A percentile compares a stretch with the other conserved stretches of the same genome.
Evolutionary conservation across 148 eudicot species (phyloP).

Genomic region (Rhododendron mucronatum): DNA sequence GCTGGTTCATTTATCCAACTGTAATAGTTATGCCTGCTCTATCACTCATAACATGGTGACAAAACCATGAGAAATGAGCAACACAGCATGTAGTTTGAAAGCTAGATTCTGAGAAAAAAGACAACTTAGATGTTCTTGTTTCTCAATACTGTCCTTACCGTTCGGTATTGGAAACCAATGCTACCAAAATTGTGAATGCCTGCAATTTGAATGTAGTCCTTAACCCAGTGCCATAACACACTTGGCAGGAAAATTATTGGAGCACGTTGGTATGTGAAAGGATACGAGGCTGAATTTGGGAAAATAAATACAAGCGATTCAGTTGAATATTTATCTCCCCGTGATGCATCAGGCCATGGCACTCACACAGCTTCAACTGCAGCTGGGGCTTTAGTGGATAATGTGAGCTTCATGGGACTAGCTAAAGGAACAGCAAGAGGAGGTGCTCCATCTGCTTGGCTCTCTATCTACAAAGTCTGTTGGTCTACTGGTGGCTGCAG

Average conservation of each 20-base stretch:
- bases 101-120: neutral
- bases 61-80: neutral
- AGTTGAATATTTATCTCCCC: constrained; percentile 25
- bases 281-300: constrained; percentile 28
- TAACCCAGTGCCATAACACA: neutral
- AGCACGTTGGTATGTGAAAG: constrained; percentile 36
- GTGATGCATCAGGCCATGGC: constrained; percentile 37
- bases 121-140: neutral
- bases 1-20: neutral
- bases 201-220: neutral
- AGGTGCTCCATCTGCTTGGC: constrained; percentile 32
- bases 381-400: constrained; percentile 24
- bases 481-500: constrained; percentile 38
- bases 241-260: constrained; percentile 35
- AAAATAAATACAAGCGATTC: constrained; percentile 13
- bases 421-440: constrained; percentile 33
- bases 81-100: neutral
- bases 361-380: constrained; percentile 36
- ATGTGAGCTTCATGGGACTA: constrained; percentile 22
- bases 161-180: neutral
- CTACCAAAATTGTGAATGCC: neutral
- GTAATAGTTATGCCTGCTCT: neutral
- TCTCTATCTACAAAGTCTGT: constrained; percentile 31
- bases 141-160: neutral
- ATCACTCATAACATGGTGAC: neutral